Evolutionary conservation across 2,329 filamentous ascomycete genomes (phyloP).

Genomic region (Fusarium protoensiforme): DNA sequence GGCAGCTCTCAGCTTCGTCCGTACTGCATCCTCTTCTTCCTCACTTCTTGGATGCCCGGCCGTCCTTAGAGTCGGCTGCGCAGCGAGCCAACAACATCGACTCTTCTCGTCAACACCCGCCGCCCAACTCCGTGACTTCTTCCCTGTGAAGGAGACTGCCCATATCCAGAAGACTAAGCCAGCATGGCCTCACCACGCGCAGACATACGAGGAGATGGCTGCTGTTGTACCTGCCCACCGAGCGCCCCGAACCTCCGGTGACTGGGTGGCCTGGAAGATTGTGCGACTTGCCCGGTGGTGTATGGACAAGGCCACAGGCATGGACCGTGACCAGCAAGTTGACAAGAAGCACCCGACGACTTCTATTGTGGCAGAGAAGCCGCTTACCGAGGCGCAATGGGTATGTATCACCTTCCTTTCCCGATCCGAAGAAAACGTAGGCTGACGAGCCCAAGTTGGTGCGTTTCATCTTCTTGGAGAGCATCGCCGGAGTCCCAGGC

Average conservation of each 20-base stretch:
- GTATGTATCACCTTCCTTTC: conserved; percentile 45
- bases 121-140: conserved; percentile 66
- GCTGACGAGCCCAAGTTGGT: conserved; percentile 63
- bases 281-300: conserved; percentile 81
- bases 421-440: not conserved
- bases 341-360: conserved; percentile 68
- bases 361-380: conserved; percentile 62
- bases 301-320: conserved; percentile 84
- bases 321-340: conserved; percentile 76
- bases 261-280: conserved; percentile 81
- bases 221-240: conserved; percentile 81
- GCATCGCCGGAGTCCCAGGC: conserved; percentile 92
- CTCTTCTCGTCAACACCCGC: conserved; percentile 62
- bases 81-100: conserved; percentile 29
- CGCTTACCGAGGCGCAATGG: conserved; percentile 89
- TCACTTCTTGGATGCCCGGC: conserved; percentile 19
- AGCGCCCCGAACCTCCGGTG: conserved; percentile 75
- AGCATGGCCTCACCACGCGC: conserved; percentile 78
- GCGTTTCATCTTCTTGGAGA: conserved; percentile 93
- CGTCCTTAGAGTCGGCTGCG: conserved; percentile 24
- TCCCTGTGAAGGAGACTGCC: conserved; percentile 69
- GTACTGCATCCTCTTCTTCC: conserved; percentile 25
- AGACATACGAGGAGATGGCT: conserved; percentile 83
- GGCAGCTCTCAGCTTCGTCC: conserved; percentile 34
- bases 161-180: conserved; percentile 72